A percentile compares a stretch with the other conserved stretches of the same genome.
These are phyloP conservation scores for Monosporascus sp. DNA, from an alignment of 2,329 filamentous ascomycete species.

Conservation along the genomic window DNA sequence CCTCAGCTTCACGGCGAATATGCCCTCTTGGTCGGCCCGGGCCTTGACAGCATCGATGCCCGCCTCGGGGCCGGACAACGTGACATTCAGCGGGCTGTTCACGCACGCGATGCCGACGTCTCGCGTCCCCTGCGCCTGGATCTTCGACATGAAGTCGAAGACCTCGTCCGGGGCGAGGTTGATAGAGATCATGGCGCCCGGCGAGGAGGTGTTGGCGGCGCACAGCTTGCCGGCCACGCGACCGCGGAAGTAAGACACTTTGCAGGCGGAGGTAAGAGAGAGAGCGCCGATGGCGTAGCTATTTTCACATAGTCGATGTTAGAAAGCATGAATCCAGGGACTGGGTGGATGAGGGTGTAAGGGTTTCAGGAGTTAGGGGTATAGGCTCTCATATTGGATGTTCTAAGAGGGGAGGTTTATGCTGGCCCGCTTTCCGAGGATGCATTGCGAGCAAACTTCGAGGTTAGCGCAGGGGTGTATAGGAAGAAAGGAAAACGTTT, in stretches of 20 bases:
- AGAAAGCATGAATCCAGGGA: too few relatives aligned
- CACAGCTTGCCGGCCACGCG: slow-evolving; percentile 13
- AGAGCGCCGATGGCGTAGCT: slow-evolving; percentile 13
- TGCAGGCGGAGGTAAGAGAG: slow-evolving; percentile 17
- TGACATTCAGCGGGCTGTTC: slow-evolving; percentile 19
- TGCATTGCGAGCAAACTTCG: too few relatives aligned
- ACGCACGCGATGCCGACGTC: slow-evolving; percentile 14
- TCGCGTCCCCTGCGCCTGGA: slow-evolving; percentile 2
- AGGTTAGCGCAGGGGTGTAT: too few relatives aligned
- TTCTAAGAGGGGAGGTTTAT: too few relatives aligned
- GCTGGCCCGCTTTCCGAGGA: too few relatives aligned
- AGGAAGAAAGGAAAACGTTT: neutral
- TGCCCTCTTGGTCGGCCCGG: slow-evolving; percentile 1
- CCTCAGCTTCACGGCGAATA: slow-evolving; percentile 17
- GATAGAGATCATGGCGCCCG: slow-evolving; percentile 15
- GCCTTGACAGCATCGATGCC: slow-evolving; percentile 13
- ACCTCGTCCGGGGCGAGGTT: slow-evolving; percentile 8
- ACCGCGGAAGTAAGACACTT: slow-evolving; percentile 24
- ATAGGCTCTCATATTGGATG: too few relatives aligned
- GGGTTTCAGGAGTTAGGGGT: too few relatives aligned
- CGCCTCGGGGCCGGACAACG: slow-evolving; percentile 10
- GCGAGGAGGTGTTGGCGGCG: neutral
- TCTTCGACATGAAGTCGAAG: slow-evolving; percentile 8
- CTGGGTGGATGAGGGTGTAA: too few relatives aligned
- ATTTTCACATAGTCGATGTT: neutral